Conservation (phyloP, 495 filamentous ascomycete genomes). For the Penicillium flavigenum region DNA sequence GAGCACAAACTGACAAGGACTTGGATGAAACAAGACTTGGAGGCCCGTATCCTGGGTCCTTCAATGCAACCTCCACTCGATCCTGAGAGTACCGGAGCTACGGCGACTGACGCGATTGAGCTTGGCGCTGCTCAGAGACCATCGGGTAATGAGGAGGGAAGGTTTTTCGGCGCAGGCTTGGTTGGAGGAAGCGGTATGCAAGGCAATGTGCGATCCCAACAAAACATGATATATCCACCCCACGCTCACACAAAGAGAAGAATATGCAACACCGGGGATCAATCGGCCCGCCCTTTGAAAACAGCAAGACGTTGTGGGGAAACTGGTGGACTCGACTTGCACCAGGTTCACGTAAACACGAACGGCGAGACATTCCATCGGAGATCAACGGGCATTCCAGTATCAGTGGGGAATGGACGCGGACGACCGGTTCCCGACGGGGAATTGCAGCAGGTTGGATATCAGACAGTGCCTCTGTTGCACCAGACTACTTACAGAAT, state of each 20-base stretch:
- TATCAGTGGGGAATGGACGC: neutral
- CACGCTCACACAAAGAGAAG: neutral
- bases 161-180: neutral
- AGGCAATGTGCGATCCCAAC: neutral
- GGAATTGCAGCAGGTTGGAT: neutral
- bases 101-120: neutral
- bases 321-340: neutral
- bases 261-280: neutral
- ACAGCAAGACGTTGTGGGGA: neutral
- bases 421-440: neutral
- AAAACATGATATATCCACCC: neutral
- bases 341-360: neutral
- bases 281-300: neutral
- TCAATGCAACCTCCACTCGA: neutral
- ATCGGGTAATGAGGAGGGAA: neutral
- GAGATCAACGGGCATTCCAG: neutral
- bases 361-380: neutral
- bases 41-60: neutral
- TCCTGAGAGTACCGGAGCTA: neutral
- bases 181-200: neutral
- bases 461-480: neutral
- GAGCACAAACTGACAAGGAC: slow-evolving; percentile 55
- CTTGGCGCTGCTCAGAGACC: neutral
- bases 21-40: slow-evolving; percentile 21
- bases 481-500: neutral